These are phyloP conservation scores for Cyclanthera cordifolia DNA, from an alignment of 306 rosid species.

Conservation along the genomic window DNA sequence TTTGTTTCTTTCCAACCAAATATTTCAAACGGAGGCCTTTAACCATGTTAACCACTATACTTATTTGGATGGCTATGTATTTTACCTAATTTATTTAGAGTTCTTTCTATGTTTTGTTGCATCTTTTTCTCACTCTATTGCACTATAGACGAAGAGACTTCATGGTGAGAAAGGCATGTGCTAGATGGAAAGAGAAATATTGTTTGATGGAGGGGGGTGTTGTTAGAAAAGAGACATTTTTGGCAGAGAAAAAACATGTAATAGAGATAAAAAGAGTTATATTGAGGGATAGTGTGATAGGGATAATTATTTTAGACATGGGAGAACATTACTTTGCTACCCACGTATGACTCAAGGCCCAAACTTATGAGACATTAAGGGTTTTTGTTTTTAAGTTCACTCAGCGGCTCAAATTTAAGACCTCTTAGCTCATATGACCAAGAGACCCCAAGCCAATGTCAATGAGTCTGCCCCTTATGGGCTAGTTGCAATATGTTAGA, in stretches of 20 bases:
- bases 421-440: no score
- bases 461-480: no score
- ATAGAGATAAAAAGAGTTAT: neutral
- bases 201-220: neutral
- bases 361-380: no score
- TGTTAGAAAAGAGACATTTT: neutral
- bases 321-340: neutral
- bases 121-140: neutral
- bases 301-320: neutral
- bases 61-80: neutral
- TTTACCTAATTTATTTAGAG: neutral
- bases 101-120: neutral
- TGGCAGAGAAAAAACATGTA: neutral
- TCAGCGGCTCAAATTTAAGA: no score
- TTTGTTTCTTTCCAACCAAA: no score
- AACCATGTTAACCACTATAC: no score
- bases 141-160: neutral
- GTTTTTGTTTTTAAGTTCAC: no score
- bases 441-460: no score
- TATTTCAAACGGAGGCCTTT: no score
- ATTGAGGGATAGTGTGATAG: neutral
- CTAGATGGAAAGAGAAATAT: neutral
- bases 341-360: no score
- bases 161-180: neutral
- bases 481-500: no score